These are phyloP conservation scores for Artemisia argyi DNA, from an alignment of 129 eudicot species.

Conservation along the genomic window DNA sequence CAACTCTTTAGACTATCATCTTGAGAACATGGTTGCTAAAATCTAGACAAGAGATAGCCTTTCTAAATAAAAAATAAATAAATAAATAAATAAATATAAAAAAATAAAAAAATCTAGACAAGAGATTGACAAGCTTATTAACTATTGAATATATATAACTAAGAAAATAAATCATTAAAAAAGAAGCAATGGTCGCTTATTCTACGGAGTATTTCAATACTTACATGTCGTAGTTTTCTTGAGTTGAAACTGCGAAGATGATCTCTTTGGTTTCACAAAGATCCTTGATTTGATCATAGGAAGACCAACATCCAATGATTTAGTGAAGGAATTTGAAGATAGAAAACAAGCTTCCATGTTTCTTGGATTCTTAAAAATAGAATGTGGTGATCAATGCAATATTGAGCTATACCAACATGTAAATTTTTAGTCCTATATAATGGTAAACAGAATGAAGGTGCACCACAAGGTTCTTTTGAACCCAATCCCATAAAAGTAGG, in stretches of 20 bases:
- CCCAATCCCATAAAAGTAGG: constrained; percentile 41
- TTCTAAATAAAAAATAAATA: too few relatives aligned
- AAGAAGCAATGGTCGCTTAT: not conserved
- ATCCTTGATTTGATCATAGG: constrained; percentile 46
- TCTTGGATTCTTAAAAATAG: constrained; percentile 12
- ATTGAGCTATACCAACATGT: constrained; percentile 3
- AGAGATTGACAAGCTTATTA: not conserved
- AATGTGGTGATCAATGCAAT: constrained; percentile 26
- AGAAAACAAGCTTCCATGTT: constrained; percentile 75
- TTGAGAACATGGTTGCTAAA: not conserved
- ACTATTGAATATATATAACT: not conserved
- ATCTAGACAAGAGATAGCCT: not conserved
- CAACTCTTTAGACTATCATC: not conserved
- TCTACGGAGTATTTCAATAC: too few relatives aligned
- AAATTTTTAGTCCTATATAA: constrained; percentile 21
- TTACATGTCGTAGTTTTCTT: constrained; percentile 48
- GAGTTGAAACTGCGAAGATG: constrained; percentile 23
- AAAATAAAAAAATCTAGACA: not conserved
- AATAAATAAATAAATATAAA: too few relatives aligned
- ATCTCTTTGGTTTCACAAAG: constrained; percentile 40
- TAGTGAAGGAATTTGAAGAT: constrained; percentile 56
- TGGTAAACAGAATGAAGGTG: constrained; percentile 30
- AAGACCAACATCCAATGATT: constrained; percentile 41
- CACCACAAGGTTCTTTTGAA: constrained; percentile 44
- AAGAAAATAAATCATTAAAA: not conserved